Conservation (phyloP, 2,329 filamentous ascomycete genomes). For the Fusarium sp. region DNA sequence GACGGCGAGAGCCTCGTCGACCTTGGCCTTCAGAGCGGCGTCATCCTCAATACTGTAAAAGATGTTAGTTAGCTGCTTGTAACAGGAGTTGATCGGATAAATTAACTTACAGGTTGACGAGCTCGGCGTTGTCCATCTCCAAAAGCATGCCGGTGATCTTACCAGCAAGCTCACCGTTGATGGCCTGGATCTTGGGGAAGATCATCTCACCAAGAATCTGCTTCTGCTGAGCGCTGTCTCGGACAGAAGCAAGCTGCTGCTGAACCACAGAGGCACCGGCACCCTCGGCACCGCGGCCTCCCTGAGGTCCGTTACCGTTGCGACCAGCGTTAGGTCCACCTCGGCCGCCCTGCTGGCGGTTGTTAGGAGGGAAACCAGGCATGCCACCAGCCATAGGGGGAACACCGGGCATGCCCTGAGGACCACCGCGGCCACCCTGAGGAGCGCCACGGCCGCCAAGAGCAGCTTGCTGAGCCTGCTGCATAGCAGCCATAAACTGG, state of each 20-base stretch:
- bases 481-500: constrained; percentile 84
- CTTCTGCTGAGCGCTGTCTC: constrained; percentile 84
- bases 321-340: constrained; percentile 58
- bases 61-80: constrained; percentile 36
- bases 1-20: constrained; percentile 95
- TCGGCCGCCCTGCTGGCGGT: constrained; percentile 66
- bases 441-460: constrained; percentile 74
- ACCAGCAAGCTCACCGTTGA: constrained; percentile 95
- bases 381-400: constrained; percentile 70
- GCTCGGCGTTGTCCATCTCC: constrained; percentile 97
- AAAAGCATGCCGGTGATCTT: constrained; percentile 99
- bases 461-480: constrained; percentile 77
- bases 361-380: constrained; percentile 70
- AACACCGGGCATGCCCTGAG: constrained; percentile 75
- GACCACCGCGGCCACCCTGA: constrained; percentile 75
- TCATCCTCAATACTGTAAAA: constrained; percentile 86
- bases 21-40: constrained; percentile 89
- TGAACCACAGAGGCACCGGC: constrained; percentile 61
- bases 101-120: constrained; percentile 89
- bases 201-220: constrained; percentile 98
- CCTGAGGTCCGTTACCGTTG: constrained; percentile 63
- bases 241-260: constrained; percentile 68
- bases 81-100: constrained; percentile 16
- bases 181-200: constrained; percentile 96
- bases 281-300: constrained; percentile 59